These are phyloP conservation scores for Clathrospora elynae DNA, from an alignment of 2,329 filamentous ascomycete genomes.

Conservation along the genomic window DNA sequence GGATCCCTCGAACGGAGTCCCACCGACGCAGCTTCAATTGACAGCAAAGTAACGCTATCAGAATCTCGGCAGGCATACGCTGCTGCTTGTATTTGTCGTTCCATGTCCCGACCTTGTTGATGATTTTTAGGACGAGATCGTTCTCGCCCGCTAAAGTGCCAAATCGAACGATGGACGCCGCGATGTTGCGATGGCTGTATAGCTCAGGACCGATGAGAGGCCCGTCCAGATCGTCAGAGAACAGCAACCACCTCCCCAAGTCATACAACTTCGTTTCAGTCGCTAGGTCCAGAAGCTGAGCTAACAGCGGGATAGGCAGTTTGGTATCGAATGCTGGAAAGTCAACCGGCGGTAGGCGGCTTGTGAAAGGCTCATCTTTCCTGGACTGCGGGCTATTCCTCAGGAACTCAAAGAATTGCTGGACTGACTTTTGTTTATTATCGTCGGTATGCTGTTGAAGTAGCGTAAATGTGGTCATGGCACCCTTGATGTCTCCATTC, in stretches of 20 bases:
- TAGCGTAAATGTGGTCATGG: constrained; percentile 45
- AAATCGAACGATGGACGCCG: constrained; percentile 61
- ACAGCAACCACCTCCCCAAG: constrained; percentile 60
- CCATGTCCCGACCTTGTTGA: constrained; percentile 29
- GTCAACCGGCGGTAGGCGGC: constrained; percentile 43
- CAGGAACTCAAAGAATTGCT: constrained; percentile 49
- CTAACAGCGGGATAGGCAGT: constrained; percentile 56
- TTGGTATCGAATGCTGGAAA: constrained; percentile 54
- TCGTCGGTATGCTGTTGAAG: constrained; percentile 51
- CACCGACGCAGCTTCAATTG: constrained; percentile 51
- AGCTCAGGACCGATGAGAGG: constrained; percentile 55
- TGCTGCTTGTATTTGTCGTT: constrained; percentile 26
- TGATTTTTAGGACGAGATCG: constrained; percentile 40
- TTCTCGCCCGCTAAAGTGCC: constrained; percentile 57
- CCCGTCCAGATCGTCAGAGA: constrained; percentile 59
- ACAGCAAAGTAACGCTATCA: constrained; percentile 51
- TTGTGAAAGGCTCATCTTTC: constrained; percentile 34
- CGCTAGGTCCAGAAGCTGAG: constrained; percentile 57
- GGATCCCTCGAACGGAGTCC: constrained; percentile 48
- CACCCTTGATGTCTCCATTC: constrained; percentile 47
- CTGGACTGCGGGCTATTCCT: constrained; percentile 20
- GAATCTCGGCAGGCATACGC: constrained; percentile 42
- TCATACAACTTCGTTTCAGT: constrained; percentile 54
- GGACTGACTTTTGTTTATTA: constrained; percentile 51
- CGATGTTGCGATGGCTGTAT: constrained; percentile 56